These are phyloP conservation scores for Psilocybe sp. DNA, from an alignment of 768 basidiomycete species.

Conservation along the genomic window DNA sequence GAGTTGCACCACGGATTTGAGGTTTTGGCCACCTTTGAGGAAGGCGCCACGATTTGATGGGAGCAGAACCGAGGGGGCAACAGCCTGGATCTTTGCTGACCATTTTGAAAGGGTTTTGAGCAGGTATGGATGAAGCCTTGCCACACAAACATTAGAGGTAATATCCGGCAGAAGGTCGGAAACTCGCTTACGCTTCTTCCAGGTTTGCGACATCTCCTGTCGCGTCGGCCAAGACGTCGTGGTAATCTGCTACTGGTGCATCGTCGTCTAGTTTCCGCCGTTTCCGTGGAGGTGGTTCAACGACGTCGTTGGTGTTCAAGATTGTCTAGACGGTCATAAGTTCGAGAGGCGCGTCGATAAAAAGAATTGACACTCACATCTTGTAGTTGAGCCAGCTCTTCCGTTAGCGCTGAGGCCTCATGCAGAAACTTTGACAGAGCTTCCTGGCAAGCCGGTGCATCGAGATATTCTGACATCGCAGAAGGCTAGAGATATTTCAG, in stretches of 20 bases:
- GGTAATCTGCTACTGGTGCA: constrained; percentile 27
- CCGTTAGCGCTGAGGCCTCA: constrained; percentile 58
- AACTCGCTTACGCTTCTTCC: constrained; percentile 49
- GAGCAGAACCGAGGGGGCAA: constrained; percentile 73
- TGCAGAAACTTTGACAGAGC: constrained; percentile 52
- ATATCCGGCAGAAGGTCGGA: not conserved
- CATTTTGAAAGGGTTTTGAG: constrained; percentile 86
- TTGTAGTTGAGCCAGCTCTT: constrained; percentile 68
- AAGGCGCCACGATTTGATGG: constrained; percentile 73
- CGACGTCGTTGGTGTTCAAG: constrained; percentile 43
- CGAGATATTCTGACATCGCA: constrained; percentile 33
- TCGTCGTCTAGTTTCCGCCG: constrained; percentile 42
- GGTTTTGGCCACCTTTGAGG: constrained; percentile 49
- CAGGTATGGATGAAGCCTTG: constrained; percentile 64
- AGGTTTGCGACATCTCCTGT: constrained; percentile 39
- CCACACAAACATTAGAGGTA: constrained; percentile 18
- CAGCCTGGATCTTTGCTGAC: constrained; percentile 94
- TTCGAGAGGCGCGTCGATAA: not conserved
- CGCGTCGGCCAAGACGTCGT: constrained; percentile 39
- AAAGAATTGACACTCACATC: constrained; percentile 40
- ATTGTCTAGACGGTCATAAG: constrained; percentile 32
- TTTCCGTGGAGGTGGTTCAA: constrained; percentile 53
- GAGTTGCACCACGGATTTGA: constrained; percentile 68
- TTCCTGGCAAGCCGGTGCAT: constrained; percentile 37
- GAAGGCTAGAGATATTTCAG: constrained; percentile 25